phyloP scores from a whole-genome alignment of 768 basidiomycete genomes.

The Calvatia gigantea region DNA sequence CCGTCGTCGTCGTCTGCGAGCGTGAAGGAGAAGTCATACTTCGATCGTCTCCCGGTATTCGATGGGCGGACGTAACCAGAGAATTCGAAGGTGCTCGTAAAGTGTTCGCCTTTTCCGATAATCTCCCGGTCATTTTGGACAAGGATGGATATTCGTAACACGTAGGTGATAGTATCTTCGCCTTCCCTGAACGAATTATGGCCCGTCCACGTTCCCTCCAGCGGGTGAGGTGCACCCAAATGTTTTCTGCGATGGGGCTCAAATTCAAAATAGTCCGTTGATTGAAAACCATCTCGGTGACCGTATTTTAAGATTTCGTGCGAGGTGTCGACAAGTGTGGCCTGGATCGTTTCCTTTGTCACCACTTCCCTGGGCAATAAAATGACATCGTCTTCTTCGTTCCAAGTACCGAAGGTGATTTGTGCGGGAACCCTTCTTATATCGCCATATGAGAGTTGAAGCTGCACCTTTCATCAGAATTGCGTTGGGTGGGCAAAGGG shows the following conservation, averaged over 20 bases:
- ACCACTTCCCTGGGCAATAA: slow-evolving; percentile 12
- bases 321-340: slow-evolving; percentile 8
- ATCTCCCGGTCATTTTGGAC: slow-evolving; percentile 20
- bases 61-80: slow-evolving; percentile 17
- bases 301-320: slow-evolving; percentile 27
- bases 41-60: slow-evolving; percentile 9
- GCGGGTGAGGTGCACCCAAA: slow-evolving; percentile 15
- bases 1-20: slow-evolving; percentile 26
- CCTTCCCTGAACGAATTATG: slow-evolving; percentile 24
- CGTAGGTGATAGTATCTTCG: slow-evolving; percentile 22
- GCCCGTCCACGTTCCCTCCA: slow-evolving; percentile 32
- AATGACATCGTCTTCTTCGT: slow-evolving; percentile 16
- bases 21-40: slow-evolving; percentile 23
- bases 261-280: slow-evolving; percentile 29
- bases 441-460: slow-evolving; percentile 31
- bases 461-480: slow-evolving; percentile 15
- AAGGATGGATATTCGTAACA: slow-evolving; percentile 27
- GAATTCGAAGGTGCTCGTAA: slow-evolving; percentile 27
- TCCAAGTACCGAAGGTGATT: slow-evolving; percentile 28
- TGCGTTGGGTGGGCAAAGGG: background rate
- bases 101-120: slow-evolving; percentile 32
- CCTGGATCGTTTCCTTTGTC: slow-evolving; percentile 16
- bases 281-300: slow-evolving; percentile 28
- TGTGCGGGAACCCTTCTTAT: slow-evolving; percentile 26
- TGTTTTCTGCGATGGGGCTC: slow-evolving; percentile 18